These are phyloP conservation scores for Diplodia scrobiculata DNA, from an alignment of 2,329 filamentous ascomycete genomes.

Conservation along the genomic window DNA sequence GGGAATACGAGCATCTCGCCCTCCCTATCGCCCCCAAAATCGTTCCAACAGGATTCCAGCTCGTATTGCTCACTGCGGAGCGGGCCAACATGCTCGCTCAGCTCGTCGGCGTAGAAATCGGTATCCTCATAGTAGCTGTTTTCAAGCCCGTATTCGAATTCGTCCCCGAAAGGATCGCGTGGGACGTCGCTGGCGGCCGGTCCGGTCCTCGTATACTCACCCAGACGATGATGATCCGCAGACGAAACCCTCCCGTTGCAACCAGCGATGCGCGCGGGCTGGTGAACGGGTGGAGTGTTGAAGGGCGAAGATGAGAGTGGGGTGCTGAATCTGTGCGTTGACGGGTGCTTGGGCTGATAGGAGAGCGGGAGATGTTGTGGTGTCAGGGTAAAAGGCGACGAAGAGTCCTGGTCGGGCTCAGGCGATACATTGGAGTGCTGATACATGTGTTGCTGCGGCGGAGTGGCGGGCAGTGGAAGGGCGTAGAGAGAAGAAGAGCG, in stretches of 20 bases:
- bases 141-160: slow-evolving; percentile 1
- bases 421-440: slow-evolving; percentile 36
- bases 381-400: slow-evolving; percentile 50
- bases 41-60: slow-evolving; percentile 8
- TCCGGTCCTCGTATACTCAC: slow-evolving; percentile 22
- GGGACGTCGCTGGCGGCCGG: background rate
- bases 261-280: slow-evolving; percentile 38
- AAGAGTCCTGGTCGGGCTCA: slow-evolving; percentile 40
- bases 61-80: slow-evolving; percentile 29
- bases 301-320: slow-evolving; percentile 37
- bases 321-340: slow-evolving; percentile 6
- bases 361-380: slow-evolving; percentile 50
- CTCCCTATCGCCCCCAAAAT: slow-evolving; percentile 6
- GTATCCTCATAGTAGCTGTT: slow-evolving; percentile 10
- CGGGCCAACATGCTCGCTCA: slow-evolving; percentile 29
- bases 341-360: slow-evolving; percentile 27
- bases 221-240: slow-evolving; percentile 50
- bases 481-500: slow-evolving; percentile 49
- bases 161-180: background rate
- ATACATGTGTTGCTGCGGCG: slow-evolving; percentile 31
- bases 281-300: slow-evolving; percentile 42
- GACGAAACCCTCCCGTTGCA: slow-evolving; percentile 38
- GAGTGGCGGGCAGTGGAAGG: slow-evolving; percentile 35
- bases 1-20: slow-evolving; percentile 18
- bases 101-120: slow-evolving; percentile 31